Percentiles rank a stretch among this genome's conserved stretches.
phyloP scores from a whole-genome alignment of 805 yeast genomes.

The Tetrapisispora nanseiensis region DNA sequence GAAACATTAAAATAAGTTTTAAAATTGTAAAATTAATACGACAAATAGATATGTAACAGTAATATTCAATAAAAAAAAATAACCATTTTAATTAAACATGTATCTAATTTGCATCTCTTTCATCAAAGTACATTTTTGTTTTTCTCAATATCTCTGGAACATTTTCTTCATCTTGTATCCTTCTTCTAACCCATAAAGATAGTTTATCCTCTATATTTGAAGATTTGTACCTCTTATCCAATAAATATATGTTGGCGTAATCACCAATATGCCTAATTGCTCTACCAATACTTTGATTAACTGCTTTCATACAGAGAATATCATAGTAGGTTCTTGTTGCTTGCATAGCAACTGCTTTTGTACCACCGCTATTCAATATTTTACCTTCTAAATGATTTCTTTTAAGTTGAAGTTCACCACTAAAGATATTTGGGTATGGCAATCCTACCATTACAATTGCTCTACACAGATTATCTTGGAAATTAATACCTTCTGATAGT shows the following conservation, averaged over 20 bases:
- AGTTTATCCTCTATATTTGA: conserved; percentile 45
- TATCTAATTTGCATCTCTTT: too few species aligned
- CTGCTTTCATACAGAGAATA: conserved; percentile 71
- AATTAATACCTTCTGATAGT: conserved; percentile 88
- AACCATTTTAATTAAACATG: too few species aligned
- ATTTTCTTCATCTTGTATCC: conserved; percentile 21
- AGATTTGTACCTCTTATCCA: conserved; percentile 53
- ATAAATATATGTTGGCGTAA: conserved; percentile 61
- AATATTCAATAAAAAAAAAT: background rate
- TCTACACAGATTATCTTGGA: conserved; percentile 78
- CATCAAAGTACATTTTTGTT: conserved; percentile 19
- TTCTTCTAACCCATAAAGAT: conserved; percentile 63
- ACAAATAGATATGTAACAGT: background rate
- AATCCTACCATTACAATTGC: conserved; percentile 80
- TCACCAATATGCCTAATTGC: conserved; percentile 80
- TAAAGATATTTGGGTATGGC: conserved; percentile 77
- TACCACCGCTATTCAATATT: conserved; percentile 40
- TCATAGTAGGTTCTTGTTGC: conserved; percentile 57
- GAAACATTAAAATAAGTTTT: too few species aligned
- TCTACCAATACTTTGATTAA: conserved; percentile 87
- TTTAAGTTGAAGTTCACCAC: conserved; percentile 73
- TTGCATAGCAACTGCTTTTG: conserved; percentile 35
- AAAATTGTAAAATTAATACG: background rate
- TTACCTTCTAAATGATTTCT: conserved; percentile 50
- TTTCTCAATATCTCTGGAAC: conserved; percentile 12